Conservation (phyloP, 108 stramenopile species). For the Thalassiosira profunda region DNA sequence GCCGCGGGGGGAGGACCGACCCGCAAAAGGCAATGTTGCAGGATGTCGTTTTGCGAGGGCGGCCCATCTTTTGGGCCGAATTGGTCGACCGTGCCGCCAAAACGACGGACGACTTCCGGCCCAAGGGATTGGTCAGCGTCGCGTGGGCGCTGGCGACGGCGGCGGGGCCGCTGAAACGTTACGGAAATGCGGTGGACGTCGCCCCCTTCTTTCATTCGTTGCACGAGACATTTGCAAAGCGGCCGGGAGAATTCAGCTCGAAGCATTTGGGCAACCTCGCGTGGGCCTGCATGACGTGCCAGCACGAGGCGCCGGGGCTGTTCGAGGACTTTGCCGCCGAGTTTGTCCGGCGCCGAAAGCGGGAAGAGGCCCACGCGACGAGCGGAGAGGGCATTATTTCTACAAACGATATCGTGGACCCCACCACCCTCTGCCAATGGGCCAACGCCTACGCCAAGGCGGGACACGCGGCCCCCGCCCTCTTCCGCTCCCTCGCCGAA, state of each 20-base stretch:
- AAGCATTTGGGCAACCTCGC: constrained; percentile 32
- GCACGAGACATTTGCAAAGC: background rate
- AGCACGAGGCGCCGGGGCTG: constrained; percentile 1
- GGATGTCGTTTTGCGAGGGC: background rate
- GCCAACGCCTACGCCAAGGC: constrained; percentile 41
- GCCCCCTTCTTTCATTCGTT: constrained; percentile 17
- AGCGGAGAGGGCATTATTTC: too few relatives aligned
- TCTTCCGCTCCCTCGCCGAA: constrained; percentile 21
- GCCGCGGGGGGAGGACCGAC: background rate
- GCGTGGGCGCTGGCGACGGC: constrained; percentile 36
- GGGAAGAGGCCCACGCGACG: background rate
- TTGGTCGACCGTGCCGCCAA: background rate
- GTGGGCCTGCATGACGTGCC: constrained; percentile 42
- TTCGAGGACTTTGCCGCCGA: constrained; percentile 22
- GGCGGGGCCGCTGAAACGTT: background rate
- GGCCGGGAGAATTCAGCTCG: constrained; percentile 6
- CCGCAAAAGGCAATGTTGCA: too few relatives aligned
- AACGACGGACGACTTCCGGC: background rate
- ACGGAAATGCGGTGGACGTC: constrained; percentile 1
- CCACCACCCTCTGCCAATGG: constrained; percentile 30
- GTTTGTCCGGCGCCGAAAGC: constrained; percentile 9
- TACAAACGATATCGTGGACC: too few relatives aligned
- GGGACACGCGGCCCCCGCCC: constrained; percentile 10
- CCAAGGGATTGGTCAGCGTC: constrained; percentile 23
- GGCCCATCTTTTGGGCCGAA: background rate